Evolutionary conservation across 805 yeast genomes (phyloP), one percentile per base, ranked within the genome.

Genomic region (Cyberlindnera veronae): DNA sequence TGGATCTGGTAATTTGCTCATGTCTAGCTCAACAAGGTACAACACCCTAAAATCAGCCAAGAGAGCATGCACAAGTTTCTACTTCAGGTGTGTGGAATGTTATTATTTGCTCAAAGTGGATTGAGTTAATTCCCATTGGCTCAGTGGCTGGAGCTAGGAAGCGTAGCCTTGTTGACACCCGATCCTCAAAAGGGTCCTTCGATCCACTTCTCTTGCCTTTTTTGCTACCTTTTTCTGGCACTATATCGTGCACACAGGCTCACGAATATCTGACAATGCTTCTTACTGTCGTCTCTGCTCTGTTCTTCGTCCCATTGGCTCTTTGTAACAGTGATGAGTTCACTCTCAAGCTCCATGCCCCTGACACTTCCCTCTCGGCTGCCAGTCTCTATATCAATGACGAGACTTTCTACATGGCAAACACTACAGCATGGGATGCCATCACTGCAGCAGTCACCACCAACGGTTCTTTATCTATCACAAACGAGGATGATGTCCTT

Each of bases 381-480:
- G 28, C 28, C 11, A 24, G 14, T 13, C 12, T 24, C 5, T 24
- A 24, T 24, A 13, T 24, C 12, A 24, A 24, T 14, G 28, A 24
- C 28, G 11, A 13, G 6, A 24, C 14, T 5, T 24, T 24, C 28
- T 24, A 8, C 28, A 24, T 24, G 28, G n/a, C 41, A 14, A 23
- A 32, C 17, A 32, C 36, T 1, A 46, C 27, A 2, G 14, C 6
- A 2, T n/a, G n/a, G n/a, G 29, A 36, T 2, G 19, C 41, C 17
- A 23, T 36, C 17, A 32, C 36, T 1, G 49, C 27, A 2, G 14
- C 6, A 2, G 27, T 45, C 19, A 5, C 30, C 14, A 12, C 34
- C 6, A 45, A 45, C 19, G 47, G 50, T 7, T 42, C 54, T 3
- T 36, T 46, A 3, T 8, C 14, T 12, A 22, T 39, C 28, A 24